A percentile compares a stretch with the other conserved stretches of the same genome.
Conservation (phyloP, 805 yeast genomes). For the Candida endomychidarum region DNA sequence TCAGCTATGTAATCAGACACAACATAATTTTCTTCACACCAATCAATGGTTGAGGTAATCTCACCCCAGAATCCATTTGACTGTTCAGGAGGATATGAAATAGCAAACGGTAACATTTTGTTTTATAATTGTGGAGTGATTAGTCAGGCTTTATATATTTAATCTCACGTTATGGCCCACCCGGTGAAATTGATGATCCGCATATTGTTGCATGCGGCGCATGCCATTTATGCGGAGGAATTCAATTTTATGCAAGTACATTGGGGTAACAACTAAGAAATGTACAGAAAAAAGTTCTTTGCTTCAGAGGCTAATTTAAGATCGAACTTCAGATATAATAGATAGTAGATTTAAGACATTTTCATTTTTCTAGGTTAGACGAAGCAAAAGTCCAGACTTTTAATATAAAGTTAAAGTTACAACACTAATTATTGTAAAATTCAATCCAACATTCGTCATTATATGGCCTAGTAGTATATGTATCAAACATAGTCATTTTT, state of each 20-base stretch:
- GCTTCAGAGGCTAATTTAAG: no score
- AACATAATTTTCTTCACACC: constrained; percentile 98
- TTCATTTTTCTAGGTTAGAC: no score
- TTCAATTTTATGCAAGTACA: no score
- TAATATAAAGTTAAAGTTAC: no score
- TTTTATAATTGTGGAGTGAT: background rate
- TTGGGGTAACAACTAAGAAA: no score
- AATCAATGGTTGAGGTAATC: constrained; percentile 92
- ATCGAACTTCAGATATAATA: no score
- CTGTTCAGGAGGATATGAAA: constrained; percentile 57
- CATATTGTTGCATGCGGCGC: constrained; percentile 10
- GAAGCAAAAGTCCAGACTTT: no score
- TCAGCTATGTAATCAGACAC: constrained; percentile 86
- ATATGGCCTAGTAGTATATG: constrained; percentile 53
- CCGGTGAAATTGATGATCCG: constrained; percentile 6
- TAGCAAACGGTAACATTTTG: constrained; percentile 46
- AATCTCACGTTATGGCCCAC: background rate
- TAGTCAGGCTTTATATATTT: no score
- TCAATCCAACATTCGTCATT: constrained; percentile 54
- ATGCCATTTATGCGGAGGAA: no score
- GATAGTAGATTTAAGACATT: no score
- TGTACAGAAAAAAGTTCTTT: no score
- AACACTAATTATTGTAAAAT: constrained; percentile 22
- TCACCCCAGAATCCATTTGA: constrained; percentile 73
- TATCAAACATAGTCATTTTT: constrained; percentile 56